Base-by-base conservation (phyloP, 2,329 filamentous ascomycete species). In the Atkinsonella hypoxylon region DNA sequence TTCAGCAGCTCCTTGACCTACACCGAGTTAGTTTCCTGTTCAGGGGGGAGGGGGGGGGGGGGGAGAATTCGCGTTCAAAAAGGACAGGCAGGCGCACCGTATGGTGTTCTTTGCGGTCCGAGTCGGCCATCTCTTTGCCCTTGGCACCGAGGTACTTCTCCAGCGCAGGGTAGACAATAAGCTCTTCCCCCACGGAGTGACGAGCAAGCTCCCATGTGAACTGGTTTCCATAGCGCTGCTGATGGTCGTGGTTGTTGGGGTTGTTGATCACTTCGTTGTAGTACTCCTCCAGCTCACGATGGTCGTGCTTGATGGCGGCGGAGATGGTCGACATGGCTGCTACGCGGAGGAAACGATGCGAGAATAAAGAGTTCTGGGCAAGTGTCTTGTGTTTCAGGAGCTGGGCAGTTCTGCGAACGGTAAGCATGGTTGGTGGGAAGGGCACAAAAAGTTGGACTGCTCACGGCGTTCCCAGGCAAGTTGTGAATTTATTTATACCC, bases 101-200 rank as follows among this genome's bases (percentile, higher is more conserved):
- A 43, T 72, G 69, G 55, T 77, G 73, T 52, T 76, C 69, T 2
- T 63, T 55, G 10, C 75, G 67, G 57, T 79, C 74, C 43, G 69
- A 68, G 13, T 75, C 69, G 0, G 74, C 72, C 55, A 75, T 61
- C 2, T 60, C 55, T 34, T 67, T 64, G 44, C 76, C 75, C 42
- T 67, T 56, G 1, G 64, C 59, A 1, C 51, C 51, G 13, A 79
- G 54, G 49, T 75, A 61, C 51, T 72, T 70, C 57, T 78, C 73
- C 17, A 80, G 64, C 1, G 72, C 75, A 0, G 77, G 77, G 53
- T 79, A 79, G 0, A 80, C 64, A 10, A 80, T 64, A 0, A 76
- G 57, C 55, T 77, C 72, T 53, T 76, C 72, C 7, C 64, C 64
- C n/a, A 76, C 62, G 0, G 70, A 71, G 56, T 75, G 73, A 2